A percentile compares a stretch with the other conserved stretches of the same genome.
These are phyloP conservation scores for Lactifluus rugatus DNA, from an alignment of 768 basidiomycete species.

Conservation along the genomic window DNA sequence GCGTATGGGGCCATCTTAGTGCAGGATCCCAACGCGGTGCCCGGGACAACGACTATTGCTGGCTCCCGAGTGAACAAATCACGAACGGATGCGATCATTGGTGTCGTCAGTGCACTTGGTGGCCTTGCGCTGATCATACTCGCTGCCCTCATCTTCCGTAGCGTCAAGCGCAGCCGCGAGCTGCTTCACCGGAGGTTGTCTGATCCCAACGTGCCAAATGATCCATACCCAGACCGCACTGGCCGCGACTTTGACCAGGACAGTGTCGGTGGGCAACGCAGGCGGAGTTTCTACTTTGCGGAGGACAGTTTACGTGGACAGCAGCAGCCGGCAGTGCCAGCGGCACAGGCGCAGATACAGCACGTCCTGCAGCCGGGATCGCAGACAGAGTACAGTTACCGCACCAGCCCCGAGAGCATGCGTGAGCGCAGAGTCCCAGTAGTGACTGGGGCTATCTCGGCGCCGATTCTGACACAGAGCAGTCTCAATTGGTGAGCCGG, in stretches of 20 bases:
- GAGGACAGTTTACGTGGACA: conserved; percentile 60
- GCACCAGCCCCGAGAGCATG: conserved; percentile 29
- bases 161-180: conserved; percentile 56
- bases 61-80: conserved; percentile 31
- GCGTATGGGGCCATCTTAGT: conserved; percentile 49
- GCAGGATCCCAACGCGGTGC: conserved; percentile 28
- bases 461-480: conserved; percentile 70
- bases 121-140: conserved; percentile 66
- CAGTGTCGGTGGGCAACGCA: conserved; percentile 58
- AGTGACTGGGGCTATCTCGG: conserved; percentile 54
- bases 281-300: conserved; percentile 78
- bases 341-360: conserved; percentile 35
- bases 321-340: neutral
- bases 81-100: conserved; percentile 81
- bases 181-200: conserved; percentile 63
- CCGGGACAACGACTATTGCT: conserved; percentile 13
- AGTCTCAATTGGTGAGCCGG: conserved; percentile 70
- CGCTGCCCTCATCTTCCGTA: conserved; percentile 60
- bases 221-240: conserved; percentile 37
- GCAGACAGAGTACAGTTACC: conserved; percentile 30
- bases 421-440: conserved; percentile 48
- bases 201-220: conserved; percentile 36
- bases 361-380: conserved; percentile 20
- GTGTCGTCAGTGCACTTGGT: conserved; percentile 77
- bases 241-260: conserved; percentile 75